Evolutionary conservation across 208 protist species (phyloP).

Genomic region (Crithidia expoeki): DNA sequence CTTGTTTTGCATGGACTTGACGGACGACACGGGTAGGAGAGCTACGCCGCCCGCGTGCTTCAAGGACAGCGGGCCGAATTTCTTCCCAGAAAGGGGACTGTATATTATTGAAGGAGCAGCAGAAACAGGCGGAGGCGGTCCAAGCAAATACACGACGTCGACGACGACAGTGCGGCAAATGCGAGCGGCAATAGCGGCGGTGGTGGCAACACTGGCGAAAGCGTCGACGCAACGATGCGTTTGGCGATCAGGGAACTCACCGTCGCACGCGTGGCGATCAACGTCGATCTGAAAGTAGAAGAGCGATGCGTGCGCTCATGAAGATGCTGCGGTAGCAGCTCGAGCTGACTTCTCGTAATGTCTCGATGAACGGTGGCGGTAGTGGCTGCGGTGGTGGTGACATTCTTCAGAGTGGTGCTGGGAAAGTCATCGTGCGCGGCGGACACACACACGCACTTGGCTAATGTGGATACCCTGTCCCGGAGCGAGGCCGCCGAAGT

Average conservation of each 20-base stretch:
- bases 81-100: constrained; percentile 81
- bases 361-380: background rate
- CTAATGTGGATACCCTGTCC: constrained; percentile 8
- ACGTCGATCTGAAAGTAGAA: constrained; percentile 36
- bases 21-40: constrained; percentile 88
- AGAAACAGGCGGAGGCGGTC: constrained; percentile 3
- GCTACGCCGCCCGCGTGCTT: constrained; percentile 74
- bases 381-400: background rate
- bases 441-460: constrained; percentile 13
- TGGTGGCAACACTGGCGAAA: background rate
- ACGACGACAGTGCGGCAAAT: constrained; percentile 26
- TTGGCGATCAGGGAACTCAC: constrained; percentile 42
- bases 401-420: background rate
- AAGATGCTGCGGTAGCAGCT: constrained; percentile 57
- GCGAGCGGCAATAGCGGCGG: background rate
- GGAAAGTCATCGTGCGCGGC: constrained; percentile 6
- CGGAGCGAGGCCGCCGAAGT: constrained; percentile 10
- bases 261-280: constrained; percentile 39
- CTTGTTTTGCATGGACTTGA: constrained; percentile 76
- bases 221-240: constrained; percentile 12
- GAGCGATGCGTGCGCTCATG: constrained; percentile 38
- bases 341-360: constrained; percentile 40
- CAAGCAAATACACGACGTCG: constrained; percentile 25
- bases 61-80: constrained; percentile 53
- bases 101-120: constrained; percentile 55